Base-by-base conservation (phyloP, 179 eudicot species). In the Heliamphora ciliata region DNA sequence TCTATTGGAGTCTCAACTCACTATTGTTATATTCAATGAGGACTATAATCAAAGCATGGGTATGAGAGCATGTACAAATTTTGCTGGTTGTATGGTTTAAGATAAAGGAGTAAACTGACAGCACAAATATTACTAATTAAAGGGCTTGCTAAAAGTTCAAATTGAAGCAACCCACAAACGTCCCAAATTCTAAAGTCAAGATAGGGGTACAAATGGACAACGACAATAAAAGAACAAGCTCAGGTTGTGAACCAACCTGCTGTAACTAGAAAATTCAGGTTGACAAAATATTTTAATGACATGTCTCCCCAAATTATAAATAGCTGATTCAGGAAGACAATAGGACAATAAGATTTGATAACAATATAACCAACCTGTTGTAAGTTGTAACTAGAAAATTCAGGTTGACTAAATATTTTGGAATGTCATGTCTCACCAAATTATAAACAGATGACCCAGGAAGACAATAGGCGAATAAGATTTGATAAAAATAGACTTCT, bases 401-500 rank as follows among this genome's bases (percentile, higher is more conserved):
- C 9, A 31, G 69, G 44, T 69, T 31, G n/a, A 69, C n/a, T 8
- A 69, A 40, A 44, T 9, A 8, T 24, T 31, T 31, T 13, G 40
- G 6, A 66, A 46, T 40, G 51, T 5, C 67, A 17, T 47, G 1
- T n/a, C 55, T 60, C 68, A 46, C n/a, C 66, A 60, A 77, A 56
- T 76, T 40, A 40, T 31, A 58, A 76, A 31, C 6, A 15, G 67
- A 77, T n/a, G 69, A 47, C 47, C 17, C 67, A 40, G 67, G 79
- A 14, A 75, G 47, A 59, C 59, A 52, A 59, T 24, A 75, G 78
- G 51, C 66, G 66, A 46, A 61, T 8, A 77, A 77, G 69, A 77
- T 31, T 13, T 68, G 2, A 15, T 2, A 18, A 4, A 50, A 47
- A 54, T 61, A 78, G 8, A 65, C 6, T 31, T 69, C 9, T 44